These are phyloP conservation scores for Aspergillus olivimuriae DNA, from an alignment of 495 filamentous ascomycete species.

Conservation along the genomic window DNA sequence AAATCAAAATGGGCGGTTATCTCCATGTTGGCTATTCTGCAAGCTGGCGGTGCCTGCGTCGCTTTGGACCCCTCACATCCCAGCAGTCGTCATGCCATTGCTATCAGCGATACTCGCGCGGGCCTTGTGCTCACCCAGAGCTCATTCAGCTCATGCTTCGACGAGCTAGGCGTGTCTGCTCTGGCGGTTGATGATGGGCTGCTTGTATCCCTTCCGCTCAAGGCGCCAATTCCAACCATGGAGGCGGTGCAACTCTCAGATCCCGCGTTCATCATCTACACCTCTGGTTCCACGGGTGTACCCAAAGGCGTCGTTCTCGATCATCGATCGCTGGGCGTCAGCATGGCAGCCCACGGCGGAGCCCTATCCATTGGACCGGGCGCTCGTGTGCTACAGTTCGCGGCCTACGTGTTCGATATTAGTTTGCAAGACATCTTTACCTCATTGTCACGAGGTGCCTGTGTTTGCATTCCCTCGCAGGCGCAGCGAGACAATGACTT, in stretches of 20 bases:
- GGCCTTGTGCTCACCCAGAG: no score
- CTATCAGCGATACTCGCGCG: no score
- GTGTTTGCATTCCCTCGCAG: constrained; percentile 50
- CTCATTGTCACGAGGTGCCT: constrained; percentile 49
- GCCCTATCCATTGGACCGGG: not conserved
- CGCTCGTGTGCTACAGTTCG: not conserved
- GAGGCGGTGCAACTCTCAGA: not conserved
- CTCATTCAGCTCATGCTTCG: no score
- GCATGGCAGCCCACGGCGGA: not conserved
- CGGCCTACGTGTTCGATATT: not conserved
- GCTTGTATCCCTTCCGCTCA: not conserved
- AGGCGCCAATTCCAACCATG: not conserved
- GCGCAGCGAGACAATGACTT: constrained; percentile 26
- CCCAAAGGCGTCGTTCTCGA: not conserved
- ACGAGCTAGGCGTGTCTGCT: no score
- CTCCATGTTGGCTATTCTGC: constrained; percentile 17
- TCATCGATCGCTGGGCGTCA: not conserved
- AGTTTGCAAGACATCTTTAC: constrained; percentile 54
- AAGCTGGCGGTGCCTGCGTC: constrained; percentile 22
- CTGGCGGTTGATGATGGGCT: constrained; percentile 5
- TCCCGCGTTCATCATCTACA: not conserved
- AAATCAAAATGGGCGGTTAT: constrained; percentile 3
- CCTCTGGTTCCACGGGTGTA: not conserved
- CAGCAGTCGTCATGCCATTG: constrained; percentile 25
- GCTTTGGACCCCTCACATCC: constrained; percentile 18